Conservation (phyloP, 805 yeast genomes). For the Cyberlindnera veronae region DNA sequence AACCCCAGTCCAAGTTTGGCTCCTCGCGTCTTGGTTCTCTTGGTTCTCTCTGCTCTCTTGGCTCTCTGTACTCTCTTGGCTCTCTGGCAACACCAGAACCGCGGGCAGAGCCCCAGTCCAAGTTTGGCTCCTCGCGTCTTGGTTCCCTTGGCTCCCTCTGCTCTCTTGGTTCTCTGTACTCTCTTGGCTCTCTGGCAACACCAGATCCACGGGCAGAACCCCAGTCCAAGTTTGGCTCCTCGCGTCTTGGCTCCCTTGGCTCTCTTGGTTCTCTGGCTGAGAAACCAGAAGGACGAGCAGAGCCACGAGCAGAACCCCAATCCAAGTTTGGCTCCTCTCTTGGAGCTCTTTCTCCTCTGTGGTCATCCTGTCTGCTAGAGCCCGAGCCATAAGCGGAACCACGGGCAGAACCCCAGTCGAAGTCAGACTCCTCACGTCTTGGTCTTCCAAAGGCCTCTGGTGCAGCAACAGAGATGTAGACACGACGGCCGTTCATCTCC, state of each 20-base stretch:
- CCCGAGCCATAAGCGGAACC: conserved; percentile 30
- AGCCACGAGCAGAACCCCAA: conserved; percentile 37
- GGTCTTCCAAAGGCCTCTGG: conserved; percentile 35
- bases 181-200: no score
- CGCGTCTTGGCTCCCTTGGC: conserved; percentile 32
- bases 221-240: conserved; percentile 63
- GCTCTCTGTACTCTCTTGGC: conserved; percentile 32
- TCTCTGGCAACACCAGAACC: conserved; percentile 28
- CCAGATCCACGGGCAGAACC: conserved; percentile 36
- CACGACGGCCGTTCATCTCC: conserved; percentile 66
- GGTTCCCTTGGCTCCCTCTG: conserved; percentile 28
- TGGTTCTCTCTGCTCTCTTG: conserved; percentile 26
- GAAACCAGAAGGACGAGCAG: conserved; percentile 27
- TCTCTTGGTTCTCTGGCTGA: conserved; percentile 26
- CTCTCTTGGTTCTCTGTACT: conserved; percentile 28
- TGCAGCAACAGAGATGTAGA: conserved; percentile 80
- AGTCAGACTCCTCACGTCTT: conserved; percentile 50
- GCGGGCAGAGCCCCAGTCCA: conserved; percentile 45
- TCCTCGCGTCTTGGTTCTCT: conserved; percentile 39
- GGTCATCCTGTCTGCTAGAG: conserved; percentile 22
- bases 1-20: conserved; percentile 59
- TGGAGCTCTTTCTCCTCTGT: conserved; percentile 24
- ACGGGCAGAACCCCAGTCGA: conserved; percentile 46
- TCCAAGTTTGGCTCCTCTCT: conserved; percentile 58
- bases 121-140: conserved; percentile 36